Evolutionary conservation across 2,329 filamentous ascomycete species (phyloP).

Genomic region (Ramularia collo-cygni): DNA sequence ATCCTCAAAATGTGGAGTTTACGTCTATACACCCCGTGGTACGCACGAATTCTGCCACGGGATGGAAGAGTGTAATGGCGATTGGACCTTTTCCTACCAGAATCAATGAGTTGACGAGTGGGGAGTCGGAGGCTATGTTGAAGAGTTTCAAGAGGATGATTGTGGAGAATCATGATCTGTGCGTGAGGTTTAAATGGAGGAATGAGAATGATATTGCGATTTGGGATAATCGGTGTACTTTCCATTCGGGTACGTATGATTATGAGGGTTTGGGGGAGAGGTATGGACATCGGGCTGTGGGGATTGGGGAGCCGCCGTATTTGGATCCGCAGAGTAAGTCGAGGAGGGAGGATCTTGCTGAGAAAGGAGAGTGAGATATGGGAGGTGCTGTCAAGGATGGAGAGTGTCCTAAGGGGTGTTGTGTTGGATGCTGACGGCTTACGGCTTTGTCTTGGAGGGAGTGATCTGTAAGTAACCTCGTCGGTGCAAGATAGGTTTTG

Average conservation of each 20-base stretch:
- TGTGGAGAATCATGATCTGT: constrained; percentile 45
- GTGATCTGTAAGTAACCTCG: too few species aligned
- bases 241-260: constrained; percentile 58
- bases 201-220: constrained; percentile 48
- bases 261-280: constrained; percentile 49
- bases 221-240: constrained; percentile 59
- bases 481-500: too few species aligned
- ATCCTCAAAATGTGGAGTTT: constrained; percentile 20
- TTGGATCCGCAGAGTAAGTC: constrained; percentile 47
- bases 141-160: constrained; percentile 30
- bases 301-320: constrained; percentile 50
- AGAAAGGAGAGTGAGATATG: too few species aligned
- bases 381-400: too few species aligned
- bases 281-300: constrained; percentile 48
- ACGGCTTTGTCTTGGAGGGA: too few species aligned
- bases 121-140: constrained; percentile 21
- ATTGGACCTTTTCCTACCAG: constrained; percentile 50
- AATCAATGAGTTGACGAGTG: constrained; percentile 44
- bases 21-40: constrained; percentile 43
- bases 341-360: constrained; percentile 25
- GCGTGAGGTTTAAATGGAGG: constrained; percentile 45
- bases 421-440: too few species aligned
- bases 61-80: constrained; percentile 56
- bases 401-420: too few species aligned
- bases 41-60: constrained; percentile 54